phyloP scores from a whole-genome alignment of 352 stramenopile genomes.

The Globisporangium apiculatum region DNA sequence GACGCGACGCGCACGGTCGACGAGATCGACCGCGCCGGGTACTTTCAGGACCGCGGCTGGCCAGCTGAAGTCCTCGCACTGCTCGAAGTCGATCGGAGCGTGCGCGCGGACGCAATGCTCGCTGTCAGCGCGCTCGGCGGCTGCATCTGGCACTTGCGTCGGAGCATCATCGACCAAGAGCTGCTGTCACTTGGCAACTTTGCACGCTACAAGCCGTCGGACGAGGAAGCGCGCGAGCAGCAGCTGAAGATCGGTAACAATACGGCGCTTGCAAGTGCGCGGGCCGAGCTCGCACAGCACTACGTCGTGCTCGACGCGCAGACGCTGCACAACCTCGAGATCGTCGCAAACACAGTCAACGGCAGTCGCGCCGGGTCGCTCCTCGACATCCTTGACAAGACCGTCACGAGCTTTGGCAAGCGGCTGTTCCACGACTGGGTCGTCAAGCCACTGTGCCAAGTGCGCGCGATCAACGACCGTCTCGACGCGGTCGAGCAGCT shows the following conservation, averaged over 20 bases:
- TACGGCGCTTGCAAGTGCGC: slow-evolving; percentile 17
- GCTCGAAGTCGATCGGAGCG: slow-evolving; percentile 69
- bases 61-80: slow-evolving; percentile 45
- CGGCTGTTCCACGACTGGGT: slow-evolving; percentile 97
- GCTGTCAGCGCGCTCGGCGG: slow-evolving; percentile 65
- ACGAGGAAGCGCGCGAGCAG: slow-evolving; percentile 36
- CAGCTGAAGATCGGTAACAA: not conserved
- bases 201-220: slow-evolving; percentile 67
- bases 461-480: slow-evolving; percentile 92
- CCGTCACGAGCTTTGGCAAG: slow-evolving; percentile 91
- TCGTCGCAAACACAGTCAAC: slow-evolving; percentile 89
- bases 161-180: slow-evolving; percentile 81
- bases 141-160: slow-evolving; percentile 74
- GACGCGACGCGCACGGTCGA: slow-evolving; percentile 82
- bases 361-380: slow-evolving; percentile 88
- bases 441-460: slow-evolving; percentile 92
- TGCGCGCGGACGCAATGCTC: slow-evolving; percentile 47
- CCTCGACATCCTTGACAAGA: slow-evolving; percentile 88
- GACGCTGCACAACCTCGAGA: slow-evolving; percentile 97
- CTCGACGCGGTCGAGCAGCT: slow-evolving; percentile 96
- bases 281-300: slow-evolving; percentile 62
- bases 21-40: slow-evolving; percentile 85
- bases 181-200: slow-evolving; percentile 76
- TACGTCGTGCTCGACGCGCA: slow-evolving; percentile 95
- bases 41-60: slow-evolving; percentile 83